Percentiles rank a stretch among this genome's conserved stretches.
Evolutionary conservation across 345 rosid genomes (phyloP).

Genomic region (Litchi chinensis): DNA sequence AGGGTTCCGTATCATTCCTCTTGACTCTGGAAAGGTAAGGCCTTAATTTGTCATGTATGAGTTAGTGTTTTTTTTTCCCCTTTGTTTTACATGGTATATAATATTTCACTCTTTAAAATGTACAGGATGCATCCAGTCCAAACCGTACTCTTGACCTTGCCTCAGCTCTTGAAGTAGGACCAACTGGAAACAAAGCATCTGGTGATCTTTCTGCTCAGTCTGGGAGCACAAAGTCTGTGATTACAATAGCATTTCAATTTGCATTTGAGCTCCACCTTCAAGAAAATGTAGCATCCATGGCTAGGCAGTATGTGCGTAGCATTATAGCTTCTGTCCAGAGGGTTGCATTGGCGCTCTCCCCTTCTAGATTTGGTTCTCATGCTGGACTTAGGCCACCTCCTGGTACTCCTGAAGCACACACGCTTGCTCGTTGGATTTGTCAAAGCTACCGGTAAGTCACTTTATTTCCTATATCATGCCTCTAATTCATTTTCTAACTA

Average conservation of each 20-base stretch:
- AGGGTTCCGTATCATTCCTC: conserved; percentile 94
- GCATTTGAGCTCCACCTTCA: conserved; percentile 89
- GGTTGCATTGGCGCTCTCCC: conserved; percentile 94
- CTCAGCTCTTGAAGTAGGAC: conserved; percentile 83
- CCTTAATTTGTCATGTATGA: neutral
- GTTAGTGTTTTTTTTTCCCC: neutral
- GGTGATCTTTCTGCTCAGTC: conserved; percentile 58
- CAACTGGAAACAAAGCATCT: conserved; percentile 53
- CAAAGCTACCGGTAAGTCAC: conserved; percentile 64
- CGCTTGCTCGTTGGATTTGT: conserved; percentile 89
- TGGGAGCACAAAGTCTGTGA: conserved; percentile 76
- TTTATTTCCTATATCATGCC: neutral
- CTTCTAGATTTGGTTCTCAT: conserved; percentile 62
- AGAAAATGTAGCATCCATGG: conserved; percentile 86
- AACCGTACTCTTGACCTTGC: conserved; percentile 96
- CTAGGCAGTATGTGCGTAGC: conserved; percentile 85
- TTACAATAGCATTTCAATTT: conserved; percentile 95
- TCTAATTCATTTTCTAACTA: neutral
- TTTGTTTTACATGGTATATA: neutral
- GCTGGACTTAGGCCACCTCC: conserved; percentile 67
- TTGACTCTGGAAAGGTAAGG: conserved; percentile 73
- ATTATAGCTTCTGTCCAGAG: conserved; percentile 91
- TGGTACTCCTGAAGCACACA: conserved; percentile 85
- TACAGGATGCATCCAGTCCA: conserved; percentile 82
- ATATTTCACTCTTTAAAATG: neutral